Evolutionary conservation across 2,329 filamentous ascomycete genomes (phyloP), one percentile per base, ranked within the genome.

Genomic region (Colletotrichum spaethianum): DNA sequence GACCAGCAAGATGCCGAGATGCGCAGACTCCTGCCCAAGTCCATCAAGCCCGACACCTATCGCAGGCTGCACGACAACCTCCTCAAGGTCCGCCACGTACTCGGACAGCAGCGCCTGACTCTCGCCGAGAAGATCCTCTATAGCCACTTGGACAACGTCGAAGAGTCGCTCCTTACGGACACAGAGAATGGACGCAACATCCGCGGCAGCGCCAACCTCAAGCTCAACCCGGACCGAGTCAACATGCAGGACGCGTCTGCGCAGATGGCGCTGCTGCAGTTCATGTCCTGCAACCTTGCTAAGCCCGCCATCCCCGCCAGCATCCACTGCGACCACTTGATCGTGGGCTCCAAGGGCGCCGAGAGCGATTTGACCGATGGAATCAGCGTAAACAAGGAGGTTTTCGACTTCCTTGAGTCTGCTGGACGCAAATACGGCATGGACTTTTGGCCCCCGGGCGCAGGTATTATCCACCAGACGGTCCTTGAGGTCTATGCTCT

Each of bases 221-320:
- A 97, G 86, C 93, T 99, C 82, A 98, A 98, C 84, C 96, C 96
- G 28, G 96, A 99, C 82, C 91, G 96, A 64, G 96, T 98, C 77
- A 97, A 97, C 75, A 99, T 99, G 96, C 96, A 99, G 84, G 96
- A 99, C 86, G 96, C 96, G 18, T 98, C 94, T 38, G 96, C 96
- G 7, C 96, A 99, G 86, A 99, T 99, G 96, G 96, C 96, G 1
- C 86, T 99, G 75, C 86, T 99, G 77, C 96, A 99, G 84, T 99
- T 99, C 88, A 99, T 99, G 96, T 94, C 94, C 36, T 99, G 96
- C 83, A 94, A 94, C 67, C 88, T 99, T 65, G 93, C 93, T 36
- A 91, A 91, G 72, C 98, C 96, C 2, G 95, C 95, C 12, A 96
- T 99, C 61, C 96, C 96, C 14, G 96, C 96, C 60, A 98, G 95